Conservation (phyloP, 139 green algal genomes). For the Closterium sp. region DNA sequence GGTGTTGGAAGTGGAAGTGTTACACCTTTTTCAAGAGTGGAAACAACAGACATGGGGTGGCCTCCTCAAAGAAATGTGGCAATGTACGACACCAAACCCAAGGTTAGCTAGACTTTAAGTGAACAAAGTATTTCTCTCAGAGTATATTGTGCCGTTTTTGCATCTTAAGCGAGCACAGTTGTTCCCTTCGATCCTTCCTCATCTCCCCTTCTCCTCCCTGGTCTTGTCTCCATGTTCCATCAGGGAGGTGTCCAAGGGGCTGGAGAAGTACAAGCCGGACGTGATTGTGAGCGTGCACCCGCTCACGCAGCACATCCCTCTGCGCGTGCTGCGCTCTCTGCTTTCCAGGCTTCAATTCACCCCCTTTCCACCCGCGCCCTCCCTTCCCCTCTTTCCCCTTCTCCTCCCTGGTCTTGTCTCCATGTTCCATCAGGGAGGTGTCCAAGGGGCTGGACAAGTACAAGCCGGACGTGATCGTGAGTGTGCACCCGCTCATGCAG, state of each 20-base stretch:
- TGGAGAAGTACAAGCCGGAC: slow-evolving; percentile 59
- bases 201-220: background rate
- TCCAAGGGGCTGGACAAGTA: slow-evolving; percentile 53
- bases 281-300: slow-evolving; percentile 94
- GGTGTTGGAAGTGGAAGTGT: too few species aligned
- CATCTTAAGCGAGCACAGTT: too few species aligned
- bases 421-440: slow-evolving; percentile 13
- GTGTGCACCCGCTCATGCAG: slow-evolving; percentile 94
- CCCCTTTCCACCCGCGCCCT: background rate
- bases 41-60: too few species aligned
- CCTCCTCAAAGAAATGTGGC: too few species aligned
- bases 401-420: too few species aligned
- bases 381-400: too few species aligned
- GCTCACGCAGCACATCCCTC: slow-evolving; percentile 73
- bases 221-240: background rate
- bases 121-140: too few species aligned
- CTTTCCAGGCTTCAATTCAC: background rate
- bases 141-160: too few species aligned
- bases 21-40: too few species aligned
- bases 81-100: too few species aligned
- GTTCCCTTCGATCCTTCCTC: too few species aligned
- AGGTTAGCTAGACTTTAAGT: too few species aligned
- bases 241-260: slow-evolving; percentile 45
- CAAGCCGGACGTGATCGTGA: slow-evolving; percentile 78
- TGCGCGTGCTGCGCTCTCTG: background rate